Percentiles rank a stretch among this genome's conserved stretches.
These are phyloP conservation scores for Malassezia nana DNA, from an alignment of 1,284 basidiomycete species.

Conservation along the genomic window DNA sequence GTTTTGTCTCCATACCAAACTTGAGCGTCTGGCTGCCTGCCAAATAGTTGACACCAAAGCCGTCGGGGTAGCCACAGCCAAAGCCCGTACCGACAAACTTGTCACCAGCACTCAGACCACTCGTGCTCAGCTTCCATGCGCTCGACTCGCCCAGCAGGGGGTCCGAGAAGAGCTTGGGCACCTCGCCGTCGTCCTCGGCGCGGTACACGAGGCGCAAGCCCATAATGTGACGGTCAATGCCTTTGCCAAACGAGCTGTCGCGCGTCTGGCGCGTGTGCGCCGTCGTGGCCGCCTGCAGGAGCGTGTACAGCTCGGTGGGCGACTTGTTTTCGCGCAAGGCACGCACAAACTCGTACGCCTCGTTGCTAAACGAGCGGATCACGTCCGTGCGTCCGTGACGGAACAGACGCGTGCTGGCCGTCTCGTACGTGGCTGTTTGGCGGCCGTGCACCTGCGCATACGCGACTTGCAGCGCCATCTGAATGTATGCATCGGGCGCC, in stretches of 20 bases:
- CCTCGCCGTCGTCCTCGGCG: conserved; percentile 30
- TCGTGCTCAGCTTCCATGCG: conserved; percentile 84
- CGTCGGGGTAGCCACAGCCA: conserved; percentile 47
- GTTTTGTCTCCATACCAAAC: conserved; percentile 89
- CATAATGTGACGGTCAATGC: conserved; percentile 83
- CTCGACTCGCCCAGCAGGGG: conserved; percentile 66
- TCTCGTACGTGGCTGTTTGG: conserved; percentile 88
- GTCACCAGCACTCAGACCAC: conserved; percentile 74
- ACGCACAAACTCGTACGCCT: conserved; percentile 70
- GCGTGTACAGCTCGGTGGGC: conserved; percentile 54
- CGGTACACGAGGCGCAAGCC: conserved; percentile 59
- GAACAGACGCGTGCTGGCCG: conserved; percentile 81
- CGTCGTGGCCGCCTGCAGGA: conserved; percentile 62
- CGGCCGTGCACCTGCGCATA: conserved; percentile 70
- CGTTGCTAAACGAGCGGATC: conserved; percentile 66
- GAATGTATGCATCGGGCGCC: conserved; percentile 80
- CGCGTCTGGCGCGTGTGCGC: conserved; percentile 68
- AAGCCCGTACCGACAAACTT: conserved; percentile 82
- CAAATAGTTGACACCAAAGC: conserved; percentile 54
- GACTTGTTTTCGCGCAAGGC: conserved; percentile 59
- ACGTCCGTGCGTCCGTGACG: conserved; percentile 85
- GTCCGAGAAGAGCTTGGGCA: conserved; percentile 52
- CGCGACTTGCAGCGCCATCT: conserved; percentile 86
- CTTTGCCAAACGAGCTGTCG: conserved; percentile 70
- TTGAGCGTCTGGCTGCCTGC: conserved; percentile 71